These are phyloP conservation scores for Aspergillus sclerotiicarbonarius DNA, from an alignment of 495 filamentous ascomycete species.

Conservation along the genomic window DNA sequence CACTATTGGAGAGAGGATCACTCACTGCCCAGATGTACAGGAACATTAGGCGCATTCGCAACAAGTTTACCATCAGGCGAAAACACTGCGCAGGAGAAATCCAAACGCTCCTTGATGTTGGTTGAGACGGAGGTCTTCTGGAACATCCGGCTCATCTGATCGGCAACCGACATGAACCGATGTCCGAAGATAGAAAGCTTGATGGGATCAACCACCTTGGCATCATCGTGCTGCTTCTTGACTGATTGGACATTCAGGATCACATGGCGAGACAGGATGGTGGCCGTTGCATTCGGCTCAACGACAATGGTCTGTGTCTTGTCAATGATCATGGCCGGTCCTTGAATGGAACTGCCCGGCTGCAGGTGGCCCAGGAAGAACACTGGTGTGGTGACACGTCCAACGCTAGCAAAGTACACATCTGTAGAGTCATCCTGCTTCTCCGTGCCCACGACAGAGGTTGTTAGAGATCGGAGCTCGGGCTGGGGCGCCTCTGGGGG, in stretches of 20 bases:
- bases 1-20: too few species aligned
- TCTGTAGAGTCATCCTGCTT: constrained; percentile 29
- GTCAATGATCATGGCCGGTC: constrained; percentile 90
- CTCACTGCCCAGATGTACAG: constrained; percentile 72
- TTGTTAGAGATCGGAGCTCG: constrained; percentile 1
- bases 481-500: constrained; percentile 29
- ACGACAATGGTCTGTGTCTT: constrained; percentile 95
- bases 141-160: constrained; percentile 93
- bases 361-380: constrained; percentile 77
- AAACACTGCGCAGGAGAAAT: constrained; percentile 96
- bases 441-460: constrained; percentile 15
- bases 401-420: constrained; percentile 53
- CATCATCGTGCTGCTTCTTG: too few species aligned
- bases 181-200: constrained; percentile 95
- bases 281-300: constrained; percentile 65
- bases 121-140: constrained; percentile 98
- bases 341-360: constrained; percentile 70
- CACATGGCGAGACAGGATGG: constrained; percentile 18
- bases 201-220: constrained; percentile 62
- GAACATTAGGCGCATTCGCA: constrained; percentile 92
- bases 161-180: constrained; percentile 97
- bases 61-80: constrained; percentile 88
- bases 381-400: constrained; percentile 75
- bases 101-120: constrained; percentile 95
- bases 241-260: background rate